Evolutionary conservation across 768 basidiomycete species (phyloP), one percentile per base, ranked within the genome.

Genomic region (Tylopilus sp.): DNA sequence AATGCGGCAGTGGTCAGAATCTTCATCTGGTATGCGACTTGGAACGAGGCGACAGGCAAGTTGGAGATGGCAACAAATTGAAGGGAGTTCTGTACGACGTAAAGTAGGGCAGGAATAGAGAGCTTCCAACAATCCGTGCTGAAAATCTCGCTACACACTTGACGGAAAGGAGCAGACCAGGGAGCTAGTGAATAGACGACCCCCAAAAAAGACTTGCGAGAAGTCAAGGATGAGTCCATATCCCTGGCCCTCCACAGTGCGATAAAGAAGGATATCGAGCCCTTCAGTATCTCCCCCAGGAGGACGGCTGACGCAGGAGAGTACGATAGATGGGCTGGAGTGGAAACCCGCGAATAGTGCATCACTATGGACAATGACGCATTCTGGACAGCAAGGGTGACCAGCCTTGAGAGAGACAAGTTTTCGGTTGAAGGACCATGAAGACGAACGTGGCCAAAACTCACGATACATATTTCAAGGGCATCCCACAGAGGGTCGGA

Each of bases 1-100:
- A 95, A 95, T 46, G 88, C 92, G 21, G 93, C 95, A 16, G 94
- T 98, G 45, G 94, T 98, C 52, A 98, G 80, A 67, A 98, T 98
- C 72, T 98, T 98, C 94, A 98, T 95, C 72, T 98, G 94, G 69
- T 98, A 96, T 10, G 90, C 91, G 57, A 98, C 93, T 69, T 98
- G 96, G 75, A 98, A 99, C 3, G 96, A 92, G 14, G 97, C 96
- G 48, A 93, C 95, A 34, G 92, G 92, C 53, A 99, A 83, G 72
- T 99, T 98, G 59, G 84, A 83, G 56, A 96, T 87, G 22, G 97
- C 97, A 59, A 97, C 92, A 71, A 96, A 99, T 71, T 98, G 97
- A 22, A 99, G 83, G 34, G 91, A 89, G 70, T 98, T 98, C 72
- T 98, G 92, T n/a, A 96, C 80, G 58, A 94, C 86, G 64, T 97